phyloP scores from a whole-genome alignment of 768 basidiomycete species.

The Leccinum disarticulatum region DNA sequence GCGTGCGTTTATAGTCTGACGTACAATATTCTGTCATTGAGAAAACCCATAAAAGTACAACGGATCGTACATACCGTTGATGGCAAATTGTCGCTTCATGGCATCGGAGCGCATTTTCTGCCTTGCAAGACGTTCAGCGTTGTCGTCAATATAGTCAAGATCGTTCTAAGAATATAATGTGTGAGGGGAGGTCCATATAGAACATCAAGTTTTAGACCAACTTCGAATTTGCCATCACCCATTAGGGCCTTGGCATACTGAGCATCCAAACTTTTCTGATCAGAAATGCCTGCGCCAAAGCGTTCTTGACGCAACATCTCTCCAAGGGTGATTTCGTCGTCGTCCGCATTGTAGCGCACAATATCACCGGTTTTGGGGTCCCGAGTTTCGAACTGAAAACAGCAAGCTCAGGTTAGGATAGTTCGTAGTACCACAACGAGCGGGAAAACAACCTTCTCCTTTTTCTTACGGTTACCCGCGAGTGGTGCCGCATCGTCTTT shows the following conservation, averaged over 20 bases:
- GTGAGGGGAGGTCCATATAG: background rate
- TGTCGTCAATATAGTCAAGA: conserved; percentile 95
- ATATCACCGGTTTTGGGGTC: conserved; percentile 90
- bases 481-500: conserved; percentile 50
- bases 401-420: background rate
- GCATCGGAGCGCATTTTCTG: conserved; percentile 96
- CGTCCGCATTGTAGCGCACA: conserved; percentile 86
- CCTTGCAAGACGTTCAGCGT: conserved; percentile 87
- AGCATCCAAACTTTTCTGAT: conserved; percentile 89
- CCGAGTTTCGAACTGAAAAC: conserved; percentile 74
- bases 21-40: background rate
- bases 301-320: conserved; percentile 93
- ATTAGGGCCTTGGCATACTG: conserved; percentile 88
- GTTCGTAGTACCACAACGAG: background rate
- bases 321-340: conserved; percentile 80
- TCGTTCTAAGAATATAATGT: conserved; percentile 54
- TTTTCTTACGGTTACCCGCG: conserved; percentile 79
- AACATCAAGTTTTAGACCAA: conserved; percentile 33
- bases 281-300: conserved; percentile 83
- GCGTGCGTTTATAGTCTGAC: conserved; percentile 91
- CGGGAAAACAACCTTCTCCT: conserved; percentile 53
- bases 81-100: conserved; percentile 96
- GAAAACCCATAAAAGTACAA: conserved; percentile 1
- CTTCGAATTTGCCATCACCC: conserved; percentile 85
- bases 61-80: conserved; percentile 65